Evolutionary conservation across 176 grass and related monocot genomes (phyloP), one percentile per base, ranked within the genome.

Genomic region (Melocanna baccifera): DNA sequence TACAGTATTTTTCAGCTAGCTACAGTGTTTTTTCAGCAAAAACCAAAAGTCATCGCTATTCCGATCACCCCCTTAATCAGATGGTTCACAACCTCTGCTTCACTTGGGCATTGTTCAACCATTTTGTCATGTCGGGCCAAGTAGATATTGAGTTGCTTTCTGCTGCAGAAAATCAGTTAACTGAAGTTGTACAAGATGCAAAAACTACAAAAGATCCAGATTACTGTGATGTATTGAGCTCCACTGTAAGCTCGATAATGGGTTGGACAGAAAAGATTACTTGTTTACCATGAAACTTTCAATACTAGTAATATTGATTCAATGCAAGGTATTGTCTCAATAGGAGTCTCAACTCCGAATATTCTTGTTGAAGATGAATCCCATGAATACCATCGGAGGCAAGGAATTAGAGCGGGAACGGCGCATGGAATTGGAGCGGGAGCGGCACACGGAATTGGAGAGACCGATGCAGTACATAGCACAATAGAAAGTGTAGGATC

Each of bases 281-380:
- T 95, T 84, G 93, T 77, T 73, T 98, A 98, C 79, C 96, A 98
- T 81, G 91, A 89, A 62, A 90, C 85, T 41, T 98, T 98, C 76
- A 87, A 81, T 90, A 30, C 47, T 82, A 77, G 62, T 86, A 95
- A 93, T 73, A 90, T 93, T 73, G 81, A 87, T 86, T 86, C 69
- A 42, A 92, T 98, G 93, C 80, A 87, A 80, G 81, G 65, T 83
- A 87, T 90, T 77, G 69, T 98, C 30, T 88, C 92, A 70, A 83
- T 95, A 83, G 92, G 87, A 76, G 84, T 95, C 30, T 93, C 85
- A 74, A 75, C 85, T 62, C 91, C 89, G 47, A 92, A 81, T 78
- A 88, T 98, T 88, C 68, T 93, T 59, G 67, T 77, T 18, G 87
- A 95, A 87, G 88, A 89, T 81, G 84, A 82, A 72, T 95, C 91